Conservation (phyloP, 306 rosid species). For the Begonia fuchsioides region DNA sequence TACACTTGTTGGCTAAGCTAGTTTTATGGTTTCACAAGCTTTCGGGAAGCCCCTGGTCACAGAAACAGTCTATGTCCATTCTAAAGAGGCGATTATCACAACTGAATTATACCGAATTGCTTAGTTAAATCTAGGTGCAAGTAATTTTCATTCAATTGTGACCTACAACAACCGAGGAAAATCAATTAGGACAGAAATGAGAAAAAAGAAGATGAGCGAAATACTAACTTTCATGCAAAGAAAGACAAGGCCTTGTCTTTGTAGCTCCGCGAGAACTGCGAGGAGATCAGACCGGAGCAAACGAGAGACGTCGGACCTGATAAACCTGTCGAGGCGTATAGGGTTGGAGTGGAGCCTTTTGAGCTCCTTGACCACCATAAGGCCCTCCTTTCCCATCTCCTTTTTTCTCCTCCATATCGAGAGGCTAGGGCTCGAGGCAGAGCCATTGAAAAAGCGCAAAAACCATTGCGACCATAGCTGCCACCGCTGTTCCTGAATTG, state of each 20-base stretch:
- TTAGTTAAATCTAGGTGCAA: no score
- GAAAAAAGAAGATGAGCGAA: not conserved
- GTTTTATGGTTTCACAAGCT: no score
- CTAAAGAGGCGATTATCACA: no score
- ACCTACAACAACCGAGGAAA: not conserved
- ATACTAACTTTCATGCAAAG: slow-evolving; percentile 51
- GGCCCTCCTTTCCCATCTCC: slow-evolving; percentile 87
- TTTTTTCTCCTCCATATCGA: slow-evolving; percentile 92
- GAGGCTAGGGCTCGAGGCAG: slow-evolving; percentile 70
- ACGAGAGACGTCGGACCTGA: slow-evolving; percentile 59
- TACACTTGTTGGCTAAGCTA: no score
- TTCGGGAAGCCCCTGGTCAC: no score
- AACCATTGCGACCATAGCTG: not conserved
- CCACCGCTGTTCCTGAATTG: not conserved
- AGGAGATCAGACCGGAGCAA: slow-evolving; percentile 81
- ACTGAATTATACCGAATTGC: no score
- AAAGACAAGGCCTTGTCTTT: slow-evolving; percentile 62
- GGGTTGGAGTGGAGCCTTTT: slow-evolving; percentile 44
- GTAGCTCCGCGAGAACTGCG: slow-evolving; percentile 60
- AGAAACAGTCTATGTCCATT: no score
- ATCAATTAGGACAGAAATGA: not conserved
- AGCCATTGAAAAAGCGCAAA: slow-evolving; percentile 12
- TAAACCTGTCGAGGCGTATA: slow-evolving; percentile 44
- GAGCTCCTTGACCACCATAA: slow-evolving; percentile 59
- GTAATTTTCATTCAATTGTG: no score